A percentile compares a stretch with the other conserved stretches of the same genome.
Conservation (phyloP, 352 stramenopile species). For the Pythium periplocum region DNA sequence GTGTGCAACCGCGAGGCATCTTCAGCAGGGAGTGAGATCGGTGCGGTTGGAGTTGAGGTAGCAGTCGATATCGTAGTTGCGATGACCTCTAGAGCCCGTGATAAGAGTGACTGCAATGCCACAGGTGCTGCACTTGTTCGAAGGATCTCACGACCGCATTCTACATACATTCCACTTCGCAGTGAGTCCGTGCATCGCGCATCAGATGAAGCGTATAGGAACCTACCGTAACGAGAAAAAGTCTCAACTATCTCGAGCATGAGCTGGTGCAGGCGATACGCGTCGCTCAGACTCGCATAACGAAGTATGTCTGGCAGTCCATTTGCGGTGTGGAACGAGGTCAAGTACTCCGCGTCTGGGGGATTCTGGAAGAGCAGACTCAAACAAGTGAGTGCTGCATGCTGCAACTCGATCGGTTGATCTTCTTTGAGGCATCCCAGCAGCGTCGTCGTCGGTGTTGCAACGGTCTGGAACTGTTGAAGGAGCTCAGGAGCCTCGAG, state of each 20-base stretch:
- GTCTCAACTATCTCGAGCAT: conserved; percentile 42
- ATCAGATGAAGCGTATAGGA: not conserved
- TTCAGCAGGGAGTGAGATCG: conserved; percentile 19
- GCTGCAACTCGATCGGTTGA: conserved; percentile 19
- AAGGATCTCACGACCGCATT: conserved; percentile 14
- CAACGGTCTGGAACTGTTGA: conserved; percentile 27
- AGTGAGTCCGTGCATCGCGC: too few relatives aligned
- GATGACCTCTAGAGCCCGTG: conserved; percentile 11
- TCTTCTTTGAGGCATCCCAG: conserved; percentile 29
- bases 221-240: conserved; percentile 41
- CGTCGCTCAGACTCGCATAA: too few relatives aligned
- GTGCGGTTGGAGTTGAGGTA: conserved; percentile 8
- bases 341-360: conserved; percentile 24
- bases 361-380: conserved; percentile 22
- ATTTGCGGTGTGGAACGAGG: conserved; percentile 21
- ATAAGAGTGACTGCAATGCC: conserved; percentile 1
- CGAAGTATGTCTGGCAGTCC: not conserved
- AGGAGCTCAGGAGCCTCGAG: not conserved
- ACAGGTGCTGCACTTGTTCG: not conserved
- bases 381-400: conserved; percentile 35
- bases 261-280: conserved; percentile 24
- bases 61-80: conserved; percentile 4
- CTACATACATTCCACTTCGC: conserved; percentile 3
- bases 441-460: conserved; percentile 24
- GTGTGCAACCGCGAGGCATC: conserved; percentile 23